Percentiles rank a stretch among this genome's conserved stretches.
Evolutionary conservation across 352 stramenopile genomes (phyloP).

Genomic region (Phytophthora vignae): DNA sequence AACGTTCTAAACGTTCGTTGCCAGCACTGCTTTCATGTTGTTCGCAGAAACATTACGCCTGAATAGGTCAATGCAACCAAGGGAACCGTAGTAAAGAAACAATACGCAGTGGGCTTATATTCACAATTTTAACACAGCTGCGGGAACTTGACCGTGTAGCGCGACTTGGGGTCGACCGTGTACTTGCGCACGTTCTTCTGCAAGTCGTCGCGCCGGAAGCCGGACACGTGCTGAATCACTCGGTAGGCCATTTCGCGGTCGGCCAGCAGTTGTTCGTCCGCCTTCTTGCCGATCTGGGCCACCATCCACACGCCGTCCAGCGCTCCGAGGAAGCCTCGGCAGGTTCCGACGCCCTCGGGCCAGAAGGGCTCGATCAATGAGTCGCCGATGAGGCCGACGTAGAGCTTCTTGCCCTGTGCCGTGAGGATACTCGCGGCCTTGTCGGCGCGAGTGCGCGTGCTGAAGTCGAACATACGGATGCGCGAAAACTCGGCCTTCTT

Average conservation of each 20-base stretch:
- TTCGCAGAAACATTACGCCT: too few species aligned
- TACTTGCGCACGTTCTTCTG: slow-evolving; percentile 89
- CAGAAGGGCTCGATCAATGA: slow-evolving; percentile 89
- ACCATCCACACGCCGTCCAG: slow-evolving; percentile 85
- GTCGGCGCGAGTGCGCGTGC: slow-evolving; percentile 73
- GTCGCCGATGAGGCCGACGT: slow-evolving; percentile 82
- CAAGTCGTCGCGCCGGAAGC: slow-evolving; percentile 75
- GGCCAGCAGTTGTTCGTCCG: slow-evolving; percentile 75
- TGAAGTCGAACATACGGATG: slow-evolving; percentile 88
- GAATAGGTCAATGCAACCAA: too few species aligned
- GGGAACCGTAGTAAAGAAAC: neutral
- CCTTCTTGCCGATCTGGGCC: slow-evolving; percentile 71
- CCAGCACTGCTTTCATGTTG: too few species aligned
- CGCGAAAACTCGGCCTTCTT: slow-evolving; percentile 72
- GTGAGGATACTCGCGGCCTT: slow-evolving; percentile 77
- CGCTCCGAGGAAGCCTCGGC: slow-evolving; percentile 81
- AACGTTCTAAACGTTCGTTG: too few species aligned
- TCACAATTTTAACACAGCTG: slow-evolving; percentile 50
- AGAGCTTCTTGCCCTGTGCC: slow-evolving; percentile 78
- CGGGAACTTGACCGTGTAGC: slow-evolving; percentile 84
- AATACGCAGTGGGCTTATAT: slow-evolving; percentile 20
- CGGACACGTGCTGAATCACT: slow-evolving; percentile 79
- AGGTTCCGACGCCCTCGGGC: slow-evolving; percentile 84
- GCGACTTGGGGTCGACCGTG: slow-evolving; percentile 74
- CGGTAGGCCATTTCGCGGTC: slow-evolving; percentile 83